Conservation (phyloP, 2,329 filamentous ascomycete genomes). For the Diplodia scrobiculata region DNA sequence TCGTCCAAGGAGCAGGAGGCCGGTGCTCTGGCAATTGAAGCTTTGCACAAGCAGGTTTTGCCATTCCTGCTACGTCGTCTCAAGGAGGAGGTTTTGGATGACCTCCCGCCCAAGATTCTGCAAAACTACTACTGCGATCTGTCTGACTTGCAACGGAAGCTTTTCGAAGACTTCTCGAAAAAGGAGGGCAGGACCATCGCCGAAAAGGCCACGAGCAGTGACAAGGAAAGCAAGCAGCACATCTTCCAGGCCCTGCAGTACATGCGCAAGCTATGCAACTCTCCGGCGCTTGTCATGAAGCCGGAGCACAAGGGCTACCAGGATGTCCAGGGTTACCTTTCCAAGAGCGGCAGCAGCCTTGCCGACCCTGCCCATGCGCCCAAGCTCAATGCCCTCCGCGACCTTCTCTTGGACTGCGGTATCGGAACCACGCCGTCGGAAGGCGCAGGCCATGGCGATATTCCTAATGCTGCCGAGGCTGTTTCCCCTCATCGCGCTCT, state of each 20-base stretch:
- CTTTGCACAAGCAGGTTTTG: slow-evolving; percentile 96
- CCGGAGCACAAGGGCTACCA: slow-evolving; percentile 89
- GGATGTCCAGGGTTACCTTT: slow-evolving; percentile 78
- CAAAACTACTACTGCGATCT: slow-evolving; percentile 99
- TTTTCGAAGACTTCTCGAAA: slow-evolving; percentile 95
- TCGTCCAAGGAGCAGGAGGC: slow-evolving; percentile 98
- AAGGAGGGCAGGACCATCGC: slow-evolving; percentile 88
- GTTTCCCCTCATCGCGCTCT: slow-evolving; percentile 95
- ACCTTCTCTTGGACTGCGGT: slow-evolving; percentile 96
- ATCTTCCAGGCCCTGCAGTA: slow-evolving; percentile 99
- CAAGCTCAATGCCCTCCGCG: slow-evolving; percentile 85
- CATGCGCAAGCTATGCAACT: slow-evolving; percentile 99
- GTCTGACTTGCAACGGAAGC: slow-evolving; percentile 87
- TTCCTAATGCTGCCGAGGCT: slow-evolving; percentile 65
- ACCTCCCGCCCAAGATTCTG: slow-evolving; percentile 94
- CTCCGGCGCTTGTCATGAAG: slow-evolving; percentile 93
- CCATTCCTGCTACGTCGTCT: slow-evolving; percentile 93
- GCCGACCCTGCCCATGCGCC: slow-evolving; percentile 87
- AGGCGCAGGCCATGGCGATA: slow-evolving; percentile 52
- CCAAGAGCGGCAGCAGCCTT: slow-evolving; percentile 75
- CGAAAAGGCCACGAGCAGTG: slow-evolving; percentile 73
- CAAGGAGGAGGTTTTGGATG: slow-evolving; percentile 96
- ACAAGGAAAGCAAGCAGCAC: slow-evolving; percentile 94
- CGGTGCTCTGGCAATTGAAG: slow-evolving; percentile 92
- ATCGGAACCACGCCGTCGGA: slow-evolving; percentile 67